Conservation (phyloP, 495 filamentous ascomycete genomes). For the Penicillium lagena region DNA sequence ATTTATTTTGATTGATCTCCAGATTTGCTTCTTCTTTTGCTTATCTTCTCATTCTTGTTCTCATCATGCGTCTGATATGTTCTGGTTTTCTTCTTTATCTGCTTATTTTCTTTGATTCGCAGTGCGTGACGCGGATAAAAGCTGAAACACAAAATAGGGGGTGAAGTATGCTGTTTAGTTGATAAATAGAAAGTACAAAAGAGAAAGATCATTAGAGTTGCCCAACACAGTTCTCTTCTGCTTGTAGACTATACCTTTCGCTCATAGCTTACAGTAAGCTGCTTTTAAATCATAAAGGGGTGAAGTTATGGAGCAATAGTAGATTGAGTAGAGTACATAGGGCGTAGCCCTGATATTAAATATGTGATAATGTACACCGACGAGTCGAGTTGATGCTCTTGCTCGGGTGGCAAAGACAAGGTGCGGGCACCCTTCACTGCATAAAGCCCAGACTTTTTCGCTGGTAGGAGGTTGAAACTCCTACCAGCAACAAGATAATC, state of each 20-base stretch:
- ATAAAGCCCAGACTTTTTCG: too few relatives aligned
- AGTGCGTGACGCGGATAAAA: background rate
- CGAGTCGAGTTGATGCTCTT: too few relatives aligned
- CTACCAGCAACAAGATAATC: too few relatives aligned
- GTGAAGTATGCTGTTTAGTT: background rate
- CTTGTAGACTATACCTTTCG: background rate
- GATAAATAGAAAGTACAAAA: background rate
- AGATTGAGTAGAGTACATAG: background rate
- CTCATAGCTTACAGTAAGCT: too few relatives aligned
- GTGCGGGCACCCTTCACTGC: too few relatives aligned
- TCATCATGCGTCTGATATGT: background rate
- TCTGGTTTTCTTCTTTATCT: background rate
- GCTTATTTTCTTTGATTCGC: background rate
- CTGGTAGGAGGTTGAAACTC: too few relatives aligned
- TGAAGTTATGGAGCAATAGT: background rate
- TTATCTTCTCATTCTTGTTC: background rate
- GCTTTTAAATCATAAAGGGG: too few relatives aligned
- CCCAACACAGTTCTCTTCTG: background rate
- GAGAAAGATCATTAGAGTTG: background rate
- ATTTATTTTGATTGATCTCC: too few relatives aligned
- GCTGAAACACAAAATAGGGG: background rate
- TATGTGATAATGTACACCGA: too few relatives aligned
- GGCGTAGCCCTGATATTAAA: too few relatives aligned
- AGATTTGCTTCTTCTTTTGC: too few relatives aligned
- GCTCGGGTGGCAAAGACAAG: too few relatives aligned